Conservation (phyloP, 192 early-diverging fungal species). For the Backusella liffmaniae region DNA sequence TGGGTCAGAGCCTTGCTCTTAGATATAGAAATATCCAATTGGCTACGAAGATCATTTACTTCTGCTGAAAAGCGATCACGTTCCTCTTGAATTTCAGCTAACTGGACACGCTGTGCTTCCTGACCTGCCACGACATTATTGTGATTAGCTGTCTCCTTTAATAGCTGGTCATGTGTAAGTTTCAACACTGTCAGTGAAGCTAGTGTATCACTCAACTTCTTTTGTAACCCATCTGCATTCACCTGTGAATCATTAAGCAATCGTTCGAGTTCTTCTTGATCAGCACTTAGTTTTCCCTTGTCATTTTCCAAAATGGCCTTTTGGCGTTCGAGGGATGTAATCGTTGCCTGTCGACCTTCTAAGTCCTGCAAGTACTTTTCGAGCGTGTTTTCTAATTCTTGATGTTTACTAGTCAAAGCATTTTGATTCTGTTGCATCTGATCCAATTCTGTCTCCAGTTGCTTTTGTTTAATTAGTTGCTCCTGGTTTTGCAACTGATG, state of each 20-base stretch:
- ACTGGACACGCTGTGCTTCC: not conserved
- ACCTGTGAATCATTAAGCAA: not conserved
- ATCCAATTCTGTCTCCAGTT: not conserved
- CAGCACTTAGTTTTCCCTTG: not conserved
- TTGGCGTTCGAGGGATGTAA: not conserved
- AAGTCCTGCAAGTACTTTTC: not conserved
- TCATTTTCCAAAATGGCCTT: not conserved
- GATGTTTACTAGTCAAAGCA: not conserved
- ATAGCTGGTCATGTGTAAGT: not conserved
- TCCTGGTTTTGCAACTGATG: not conserved
- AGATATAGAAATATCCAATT: slow-evolving; percentile 25
- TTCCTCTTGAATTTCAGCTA: not conserved
- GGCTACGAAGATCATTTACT: slow-evolving; percentile 26
- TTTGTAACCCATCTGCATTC: not conserved
- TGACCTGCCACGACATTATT: not conserved
- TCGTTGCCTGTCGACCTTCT: not conserved
- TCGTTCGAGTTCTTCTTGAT: not conserved
- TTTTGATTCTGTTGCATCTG: not conserved
- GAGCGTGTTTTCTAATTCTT: not conserved
- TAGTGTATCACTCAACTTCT: not conserved
- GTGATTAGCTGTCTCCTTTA: not conserved
- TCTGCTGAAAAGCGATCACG: slow-evolving; percentile 29
- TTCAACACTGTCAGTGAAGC: slow-evolving; percentile 6
- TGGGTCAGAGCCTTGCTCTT: not conserved
- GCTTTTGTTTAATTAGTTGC: not conserved